Percentiles rank a stretch among this genome's conserved stretches.
phyloP scores from a whole-genome alignment of 2,329 filamentous ascomycete species.

The Aspergillus ochraceus region DNA sequence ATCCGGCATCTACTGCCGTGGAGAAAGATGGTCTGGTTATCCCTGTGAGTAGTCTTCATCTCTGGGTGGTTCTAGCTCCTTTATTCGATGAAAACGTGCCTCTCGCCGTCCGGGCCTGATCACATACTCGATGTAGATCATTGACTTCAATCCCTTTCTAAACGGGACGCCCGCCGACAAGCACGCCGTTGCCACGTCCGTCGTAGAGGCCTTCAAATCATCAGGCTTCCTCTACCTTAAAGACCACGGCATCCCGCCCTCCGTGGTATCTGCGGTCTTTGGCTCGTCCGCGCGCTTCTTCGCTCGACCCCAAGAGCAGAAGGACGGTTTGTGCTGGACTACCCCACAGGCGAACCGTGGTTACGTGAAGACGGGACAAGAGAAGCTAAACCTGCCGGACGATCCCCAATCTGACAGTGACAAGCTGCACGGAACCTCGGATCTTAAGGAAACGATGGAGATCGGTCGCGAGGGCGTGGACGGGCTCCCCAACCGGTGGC shows the following conservation, averaged over 20 bases:
- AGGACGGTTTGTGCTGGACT: conserved; percentile 69
- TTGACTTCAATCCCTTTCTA: conserved; percentile 76
- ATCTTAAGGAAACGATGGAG: conserved; percentile 61
- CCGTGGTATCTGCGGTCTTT: conserved; percentile 64
- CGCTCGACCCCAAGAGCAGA: conserved; percentile 59
- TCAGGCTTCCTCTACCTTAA: conserved; percentile 89
- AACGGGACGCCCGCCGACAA: conserved; percentile 61
- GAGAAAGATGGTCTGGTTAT: conserved; percentile 47
- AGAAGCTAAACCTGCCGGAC: conserved; percentile 61
- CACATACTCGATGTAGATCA: conserved; percentile 54
- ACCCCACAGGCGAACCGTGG: conserved; percentile 72
- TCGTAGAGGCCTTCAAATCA: conserved; percentile 77
- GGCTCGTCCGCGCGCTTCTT: conserved; percentile 71
- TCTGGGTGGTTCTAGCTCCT: not conserved
- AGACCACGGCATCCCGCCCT: conserved; percentile 69
- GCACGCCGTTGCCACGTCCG: conserved; percentile 64
- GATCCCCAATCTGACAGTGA: conserved; percentile 41
- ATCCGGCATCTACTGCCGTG: conserved; percentile 34
- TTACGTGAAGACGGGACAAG: conserved; percentile 68
- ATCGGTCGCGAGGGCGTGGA: conserved; percentile 62
- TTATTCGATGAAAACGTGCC: not conserved
- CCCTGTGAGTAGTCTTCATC: conserved; percentile 31
- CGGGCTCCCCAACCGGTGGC: conserved; percentile 77
- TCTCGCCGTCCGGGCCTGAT: not conserved
- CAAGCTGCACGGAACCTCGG: conserved; percentile 53